Evolutionary conservation across 2,329 filamentous ascomycete genomes (phyloP), one percentile per base, ranked within the genome.

Genomic region (Volutella citrinella): DNA sequence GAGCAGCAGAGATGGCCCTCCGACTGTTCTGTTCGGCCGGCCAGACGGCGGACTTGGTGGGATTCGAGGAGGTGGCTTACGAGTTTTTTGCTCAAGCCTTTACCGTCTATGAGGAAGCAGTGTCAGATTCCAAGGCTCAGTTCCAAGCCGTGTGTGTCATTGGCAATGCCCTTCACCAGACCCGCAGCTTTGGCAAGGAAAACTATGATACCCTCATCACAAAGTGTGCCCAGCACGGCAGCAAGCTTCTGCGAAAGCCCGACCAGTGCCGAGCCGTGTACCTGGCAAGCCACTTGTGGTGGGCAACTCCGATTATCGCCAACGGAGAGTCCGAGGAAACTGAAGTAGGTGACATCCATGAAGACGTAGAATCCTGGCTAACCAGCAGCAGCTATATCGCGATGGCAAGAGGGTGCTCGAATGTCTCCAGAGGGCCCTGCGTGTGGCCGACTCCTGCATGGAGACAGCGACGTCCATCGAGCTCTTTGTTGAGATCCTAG

Each of bases 161-260:
- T 54, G 88, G 91, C 4, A 87, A 85, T 36, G 88, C 87, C 6
- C 70, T 98, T 36, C 90, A 96, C 57, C 84, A 88, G 45, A 91
- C 88, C 10, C 76, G 91, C 38, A 83, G 91, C 54, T 98, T 98
- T 60, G 83, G 87, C 43, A 90, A 91, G 60, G 93, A 98, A 65
- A 98, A 97, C 57, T 98, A 97, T 63, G 94, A 98, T 61, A 98
- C 93, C 0, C 72, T 98, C 20, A 98, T 98, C 57, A 98, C 93
- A 9, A 98, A 98, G 65, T 94, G 89, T 48, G 91, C 94, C 4
- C 76, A 97, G 49, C 94, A 98, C 57, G 91, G 93, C 13, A 96
- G 90, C 67, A 98, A 97, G 62, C 70, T 98, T 46, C 74, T 98
- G 51, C 91, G 95, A 65, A 98, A 98, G 68, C 94, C 93, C 2